These are phyloP conservation scores for Bretschneidera sinensis DNA, from an alignment of 345 rosid genomes.

Conservation along the genomic window DNA sequence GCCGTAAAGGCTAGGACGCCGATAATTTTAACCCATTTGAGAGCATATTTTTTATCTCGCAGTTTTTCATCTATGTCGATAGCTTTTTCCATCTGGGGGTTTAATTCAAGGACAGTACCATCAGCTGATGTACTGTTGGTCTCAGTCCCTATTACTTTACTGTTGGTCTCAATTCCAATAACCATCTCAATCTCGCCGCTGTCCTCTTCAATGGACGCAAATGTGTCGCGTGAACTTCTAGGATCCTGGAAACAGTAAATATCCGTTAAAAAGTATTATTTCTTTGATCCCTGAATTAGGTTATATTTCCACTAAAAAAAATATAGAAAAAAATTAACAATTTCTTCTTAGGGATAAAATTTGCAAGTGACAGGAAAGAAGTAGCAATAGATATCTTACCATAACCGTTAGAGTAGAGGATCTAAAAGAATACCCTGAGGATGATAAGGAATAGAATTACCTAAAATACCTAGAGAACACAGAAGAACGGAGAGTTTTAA, in stretches of 20 bases:
- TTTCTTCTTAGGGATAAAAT: too few species aligned
- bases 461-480: too few species aligned
- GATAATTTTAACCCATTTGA: slow-evolving; percentile 3
- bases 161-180: neutral
- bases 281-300: too few species aligned
- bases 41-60: neutral
- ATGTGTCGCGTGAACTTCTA: neutral
- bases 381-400: too few species aligned
- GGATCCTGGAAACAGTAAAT: neutral
- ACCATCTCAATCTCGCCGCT: neutral
- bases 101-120: neutral
- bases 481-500: too few species aligned
- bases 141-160: neutral
- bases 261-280: too few species aligned
- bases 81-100: neutral
- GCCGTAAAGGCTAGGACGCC: neutral
- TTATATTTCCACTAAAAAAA: too few species aligned
- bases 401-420: too few species aligned
- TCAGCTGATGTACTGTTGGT: neutral
- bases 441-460: too few species aligned
- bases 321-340: too few species aligned
- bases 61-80: neutral
- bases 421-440: too few species aligned
- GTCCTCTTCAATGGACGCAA: neutral
- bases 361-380: too few species aligned